phyloP scores from a whole-genome alignment of 2,329 filamentous ascomycete genomes.

The Colletotrichum sp. region DNA sequence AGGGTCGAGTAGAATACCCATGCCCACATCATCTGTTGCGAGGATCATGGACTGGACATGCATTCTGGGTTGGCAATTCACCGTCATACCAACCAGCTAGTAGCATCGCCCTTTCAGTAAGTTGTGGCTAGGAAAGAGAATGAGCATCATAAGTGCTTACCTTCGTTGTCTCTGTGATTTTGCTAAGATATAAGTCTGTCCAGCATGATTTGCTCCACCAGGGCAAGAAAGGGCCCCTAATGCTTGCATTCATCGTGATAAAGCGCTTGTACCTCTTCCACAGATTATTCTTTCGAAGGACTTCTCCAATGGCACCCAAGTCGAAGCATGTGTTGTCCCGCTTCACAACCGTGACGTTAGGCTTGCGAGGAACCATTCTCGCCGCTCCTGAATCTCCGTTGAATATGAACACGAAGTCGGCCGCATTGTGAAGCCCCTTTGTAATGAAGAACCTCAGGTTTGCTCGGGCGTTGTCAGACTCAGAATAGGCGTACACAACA shows the following conservation, averaged over 20 bases:
- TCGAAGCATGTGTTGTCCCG: slow-evolving; percentile 38
- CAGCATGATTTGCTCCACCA: slow-evolving; percentile 37
- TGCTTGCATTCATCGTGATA: slow-evolving; percentile 37
- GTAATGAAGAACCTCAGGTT: slow-evolving; percentile 39
- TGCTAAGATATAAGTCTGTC: slow-evolving; percentile 35
- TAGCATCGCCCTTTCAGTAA: background rate
- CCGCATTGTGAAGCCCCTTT: slow-evolving; percentile 37
- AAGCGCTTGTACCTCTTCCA: slow-evolving; percentile 39
- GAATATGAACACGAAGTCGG: slow-evolving; percentile 44
- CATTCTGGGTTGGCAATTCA: slow-evolving; percentile 35
- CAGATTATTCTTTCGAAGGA: slow-evolving; percentile 32
- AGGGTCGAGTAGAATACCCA: slow-evolving; percentile 37
- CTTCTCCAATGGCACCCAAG: slow-evolving; percentile 37
- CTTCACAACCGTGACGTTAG: slow-evolving; percentile 35
- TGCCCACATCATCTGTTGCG: slow-evolving; percentile 40
- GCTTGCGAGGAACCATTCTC: slow-evolving; percentile 27
- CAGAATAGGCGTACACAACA: background rate
- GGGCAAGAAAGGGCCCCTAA: slow-evolving; percentile 42
- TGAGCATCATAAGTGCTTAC: slow-evolving; percentile 10
- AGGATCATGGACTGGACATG: slow-evolving; percentile 42
- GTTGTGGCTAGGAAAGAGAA: background rate
- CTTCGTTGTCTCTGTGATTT: slow-evolving; percentile 34
- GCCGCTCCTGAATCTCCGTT: slow-evolving; percentile 34
- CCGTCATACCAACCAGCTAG: slow-evolving; percentile 41
- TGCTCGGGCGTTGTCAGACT: slow-evolving; percentile 28